Evolutionary conservation across 768 basidiomycete genomes (phyloP), one percentile per base, ranked within the genome.

Genomic region (Omphalotus guepiniiformis): DNA sequence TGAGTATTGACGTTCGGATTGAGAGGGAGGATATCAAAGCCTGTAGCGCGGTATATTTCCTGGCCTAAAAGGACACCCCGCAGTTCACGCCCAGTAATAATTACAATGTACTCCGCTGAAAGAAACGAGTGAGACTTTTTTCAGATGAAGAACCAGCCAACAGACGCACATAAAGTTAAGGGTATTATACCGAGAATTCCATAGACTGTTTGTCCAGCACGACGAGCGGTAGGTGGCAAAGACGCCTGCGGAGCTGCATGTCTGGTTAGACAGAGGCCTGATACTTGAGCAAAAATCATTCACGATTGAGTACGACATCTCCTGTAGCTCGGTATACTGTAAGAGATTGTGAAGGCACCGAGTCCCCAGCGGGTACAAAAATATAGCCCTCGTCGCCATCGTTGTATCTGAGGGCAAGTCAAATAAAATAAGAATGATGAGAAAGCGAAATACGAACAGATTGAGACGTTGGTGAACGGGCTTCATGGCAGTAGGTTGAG

Each of bases 11-110:
- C 69, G 47, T 81, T 75, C 18, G 83, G 80, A 50, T 86, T 82
- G 39, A 98, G 69, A 4, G 96, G 93, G 37, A 96, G 83, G 43
- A 98, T 83, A 49, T 92, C 86, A 64, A 91, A 98, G 59, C 93
- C 88, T 18, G 87, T 85, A 11, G 92, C 92, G 39, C 83, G 82
- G 69, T 89, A 97, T 57, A 99, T 74, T 51, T 94, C 84, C 53
- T 95, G 82, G 3, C 85, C 81, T 71, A 93, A 80, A 49, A 98
- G 72, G 48, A 84, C 78, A 12, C 86, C 88, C 53, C 79, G 80
- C 27, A 83, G 79, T 54, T 84, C 83, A 38, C 93, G 82, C 22
- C 83, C 84, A 35, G 92, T 96, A 52, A 97, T 74, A 32, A 96
- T 73, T 53, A 99, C 79, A 40, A 98, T 67, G 69, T 95, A 97